Percentiles rank a stretch among this genome's conserved stretches.
Evolutionary conservation across 352 stramenopile genomes (phyloP).

Genomic region (Peronosclerospora sorghi): DNA sequence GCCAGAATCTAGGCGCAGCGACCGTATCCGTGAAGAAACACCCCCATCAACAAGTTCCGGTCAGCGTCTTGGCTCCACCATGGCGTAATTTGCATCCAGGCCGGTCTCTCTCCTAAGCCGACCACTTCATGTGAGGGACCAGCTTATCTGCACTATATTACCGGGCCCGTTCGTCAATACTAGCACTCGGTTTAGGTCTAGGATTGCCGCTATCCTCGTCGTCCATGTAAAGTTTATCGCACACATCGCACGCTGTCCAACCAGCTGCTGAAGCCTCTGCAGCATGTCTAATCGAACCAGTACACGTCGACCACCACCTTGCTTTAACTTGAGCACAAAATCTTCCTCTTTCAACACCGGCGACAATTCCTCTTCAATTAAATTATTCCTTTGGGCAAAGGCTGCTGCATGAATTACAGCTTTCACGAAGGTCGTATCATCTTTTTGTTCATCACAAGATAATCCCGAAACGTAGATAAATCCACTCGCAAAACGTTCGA

Average conservation of each 20-base stretch:
- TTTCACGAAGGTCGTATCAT: conserved; percentile 79
- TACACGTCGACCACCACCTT: conserved; percentile 71
- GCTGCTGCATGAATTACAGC: conserved; percentile 54
- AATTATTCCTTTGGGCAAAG: conserved; percentile 48
- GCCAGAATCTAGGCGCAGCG: conserved; percentile 73
- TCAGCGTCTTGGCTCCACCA: conserved; percentile 82
- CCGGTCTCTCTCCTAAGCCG: conserved; percentile 59
- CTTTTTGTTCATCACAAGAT: conserved; percentile 59
- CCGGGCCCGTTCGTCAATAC: conserved; percentile 60
- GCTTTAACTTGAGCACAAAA: conserved; percentile 79
- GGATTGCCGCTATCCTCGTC: conserved; percentile 9
- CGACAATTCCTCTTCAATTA: conserved; percentile 69
- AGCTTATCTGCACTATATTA: conserved; percentile 67
- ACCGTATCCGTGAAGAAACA: conserved; percentile 83
- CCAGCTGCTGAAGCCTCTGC: conserved; percentile 51
- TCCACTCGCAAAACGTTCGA: conserved; percentile 72
- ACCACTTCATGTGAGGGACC: conserved; percentile 47
- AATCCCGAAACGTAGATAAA: conserved; percentile 83
- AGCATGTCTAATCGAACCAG: conserved; percentile 83
- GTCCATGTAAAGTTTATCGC: conserved; percentile 41
- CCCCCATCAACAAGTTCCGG: conserved; percentile 63
- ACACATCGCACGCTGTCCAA: conserved; percentile 45
- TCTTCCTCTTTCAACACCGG: conserved; percentile 80
- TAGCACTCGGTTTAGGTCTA: conserved; percentile 25
- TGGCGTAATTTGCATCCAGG: conserved; percentile 72